Conservation (phyloP, 2,329 filamentous ascomycete species). For the Ascochyta pisi region DNA sequence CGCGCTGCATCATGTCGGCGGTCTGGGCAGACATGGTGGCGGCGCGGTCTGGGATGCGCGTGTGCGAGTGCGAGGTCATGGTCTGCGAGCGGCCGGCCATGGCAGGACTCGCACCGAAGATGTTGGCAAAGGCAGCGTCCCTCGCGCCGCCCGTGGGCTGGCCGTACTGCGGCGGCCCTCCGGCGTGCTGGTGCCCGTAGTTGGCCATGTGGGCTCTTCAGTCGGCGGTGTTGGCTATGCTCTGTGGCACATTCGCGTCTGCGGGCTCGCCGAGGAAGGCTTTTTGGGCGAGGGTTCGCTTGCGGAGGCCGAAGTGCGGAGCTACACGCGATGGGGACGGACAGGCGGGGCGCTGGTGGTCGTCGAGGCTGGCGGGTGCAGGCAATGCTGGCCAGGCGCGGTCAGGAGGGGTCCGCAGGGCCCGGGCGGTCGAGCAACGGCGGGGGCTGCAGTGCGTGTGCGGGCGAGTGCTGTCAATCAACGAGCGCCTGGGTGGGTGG, state of each 20-base stretch:
- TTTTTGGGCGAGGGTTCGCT: conserved; percentile 23
- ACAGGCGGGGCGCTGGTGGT: conserved; percentile 18
- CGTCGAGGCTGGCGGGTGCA: neutral
- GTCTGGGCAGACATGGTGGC: conserved; percentile 67
- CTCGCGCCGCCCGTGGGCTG: conserved; percentile 68
- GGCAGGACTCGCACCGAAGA: conserved; percentile 86
- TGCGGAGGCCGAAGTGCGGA: conserved; percentile 21
- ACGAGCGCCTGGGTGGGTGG: neutral
- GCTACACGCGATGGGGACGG: conserved; percentile 8
- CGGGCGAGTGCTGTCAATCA: conserved; percentile 1
- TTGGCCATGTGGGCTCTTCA: conserved; percentile 63
- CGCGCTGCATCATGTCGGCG: conserved; percentile 65
- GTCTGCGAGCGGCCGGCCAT: conserved; percentile 85
- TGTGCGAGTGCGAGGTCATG: conserved; percentile 81
- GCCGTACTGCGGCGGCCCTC: conserved; percentile 59
- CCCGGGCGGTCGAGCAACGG: neutral
- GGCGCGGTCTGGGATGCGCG: conserved; percentile 71
- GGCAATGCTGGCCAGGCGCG: neutral
- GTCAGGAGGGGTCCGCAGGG: conserved; percentile 7
- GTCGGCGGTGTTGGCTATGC: conserved; percentile 20
- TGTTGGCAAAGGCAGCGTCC: conserved; percentile 94
- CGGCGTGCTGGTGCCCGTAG: conserved; percentile 67
- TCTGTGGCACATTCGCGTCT: conserved; percentile 36
- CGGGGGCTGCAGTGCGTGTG: conserved; percentile 3
- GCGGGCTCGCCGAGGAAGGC: conserved; percentile 19